These are phyloP conservation scores for Auricularia heimuer DNA, from an alignment of 768 basidiomycete genomes.

Conservation along the genomic window DNA sequence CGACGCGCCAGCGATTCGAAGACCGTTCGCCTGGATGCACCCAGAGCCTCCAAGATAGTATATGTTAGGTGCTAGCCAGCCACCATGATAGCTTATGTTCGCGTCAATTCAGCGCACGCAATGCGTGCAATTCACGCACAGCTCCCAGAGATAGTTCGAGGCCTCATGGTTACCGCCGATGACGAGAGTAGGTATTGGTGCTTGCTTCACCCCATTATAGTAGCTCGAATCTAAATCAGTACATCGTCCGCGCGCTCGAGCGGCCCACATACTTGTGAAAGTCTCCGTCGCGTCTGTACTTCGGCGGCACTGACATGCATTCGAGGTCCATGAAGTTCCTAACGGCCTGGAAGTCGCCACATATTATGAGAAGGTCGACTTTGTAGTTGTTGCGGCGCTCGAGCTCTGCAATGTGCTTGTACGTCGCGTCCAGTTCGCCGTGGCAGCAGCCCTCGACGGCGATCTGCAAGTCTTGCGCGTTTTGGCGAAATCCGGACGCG, in stretches of 20 bases:
- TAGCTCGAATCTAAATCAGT: conserved; percentile 43
- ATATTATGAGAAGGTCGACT: conserved; percentile 81
- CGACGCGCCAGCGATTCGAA: conserved; percentile 83
- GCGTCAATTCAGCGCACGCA: background rate
- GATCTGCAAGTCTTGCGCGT: conserved; percentile 35
- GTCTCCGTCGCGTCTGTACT: conserved; percentile 74
- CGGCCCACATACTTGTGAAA: conserved; percentile 45
- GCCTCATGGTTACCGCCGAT: conserved; percentile 99
- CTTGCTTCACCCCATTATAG: conserved; percentile 72
- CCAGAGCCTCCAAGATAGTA: conserved; percentile 93
- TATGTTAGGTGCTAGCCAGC: conserved; percentile 94
- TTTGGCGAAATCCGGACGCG: background rate
- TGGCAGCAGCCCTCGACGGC: conserved; percentile 95
- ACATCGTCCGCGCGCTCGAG: background rate
- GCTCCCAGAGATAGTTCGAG: conserved; percentile 92
- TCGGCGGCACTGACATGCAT: conserved; percentile 85
- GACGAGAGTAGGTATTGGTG: conserved; percentile 82
- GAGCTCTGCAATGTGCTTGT: conserved; percentile 53
- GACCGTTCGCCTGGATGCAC: conserved; percentile 75
- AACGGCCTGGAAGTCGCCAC: conserved; percentile 94
- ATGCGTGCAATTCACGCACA: conserved; percentile 40
- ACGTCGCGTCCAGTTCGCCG: conserved; percentile 84
- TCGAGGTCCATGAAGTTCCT: conserved; percentile 77
- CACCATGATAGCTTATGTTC: conserved; percentile 73
- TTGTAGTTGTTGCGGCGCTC: conserved; percentile 53